Evolutionary conservation across 2,329 filamentous ascomycete genomes (phyloP), one percentile per base, ranked within the genome.

Genomic region (Metarhizium sp.): DNA sequence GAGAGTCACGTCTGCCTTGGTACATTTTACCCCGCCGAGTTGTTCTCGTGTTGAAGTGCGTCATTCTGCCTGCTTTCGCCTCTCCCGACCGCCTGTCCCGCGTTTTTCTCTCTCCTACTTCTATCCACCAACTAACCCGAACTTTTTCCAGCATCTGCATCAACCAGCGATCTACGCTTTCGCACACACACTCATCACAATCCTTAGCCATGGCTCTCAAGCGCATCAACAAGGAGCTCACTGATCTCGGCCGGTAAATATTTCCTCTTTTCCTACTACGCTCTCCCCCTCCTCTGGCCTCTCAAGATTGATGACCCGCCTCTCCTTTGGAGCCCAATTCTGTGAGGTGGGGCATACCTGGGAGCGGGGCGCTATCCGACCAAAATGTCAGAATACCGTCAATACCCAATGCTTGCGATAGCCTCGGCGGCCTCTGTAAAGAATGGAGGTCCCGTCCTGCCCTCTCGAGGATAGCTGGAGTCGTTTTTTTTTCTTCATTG

Each of bases 211-310:
- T 94, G 89, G 89, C 89, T 75, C 83, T 94, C 68, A 94, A 94
- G 87, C 86, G 89, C 76, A 94, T 94, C 76, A 92, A 92, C 83
- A 94, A 92, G 86, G 89, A 94, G 78, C 84, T 94, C 73, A 86
- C 87, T 75, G 89, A 94, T 73, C 82, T 94, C 75, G 89, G 89
- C 78, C 88, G 89, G 89, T 92, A 86, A 70, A 80, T 79, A 65
- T 53, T 48, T 54, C 53, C 32, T 46, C 52, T 62, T 60, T 57
- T 56, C 16, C 50, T 20, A 6, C n/a, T 11, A 40, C 30, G 32
- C 36, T 30, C 58, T 56, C 49, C 49, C 46, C 54, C 52, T 51
- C 54, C 51, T 55, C 40, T 50, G 49, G 48, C 54, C 55, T 59
- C 56, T 59, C 57, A 56, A 56, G 61, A 66, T 62, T 61, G 58